phyloP scores from a whole-genome alignment of 495 filamentous ascomycete genomes.

The Aspergillus bridgeri region DNA sequence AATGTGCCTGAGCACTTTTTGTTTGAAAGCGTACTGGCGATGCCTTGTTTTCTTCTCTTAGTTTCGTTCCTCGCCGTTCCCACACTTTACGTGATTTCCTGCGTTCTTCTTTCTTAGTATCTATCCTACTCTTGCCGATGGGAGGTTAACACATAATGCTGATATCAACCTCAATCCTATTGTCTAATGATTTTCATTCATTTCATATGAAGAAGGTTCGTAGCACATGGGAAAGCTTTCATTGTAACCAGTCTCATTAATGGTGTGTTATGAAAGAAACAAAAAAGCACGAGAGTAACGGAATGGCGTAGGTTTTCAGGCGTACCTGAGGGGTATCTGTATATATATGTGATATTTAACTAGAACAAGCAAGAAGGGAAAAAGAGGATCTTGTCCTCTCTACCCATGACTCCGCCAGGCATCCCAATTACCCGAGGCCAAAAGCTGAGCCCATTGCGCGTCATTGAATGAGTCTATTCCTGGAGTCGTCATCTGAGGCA shows the following conservation, averaged over 20 bases:
- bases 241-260: too few relatives aligned
- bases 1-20: constrained; percentile 27
- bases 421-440: constrained; percentile 17
- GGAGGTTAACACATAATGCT: background rate
- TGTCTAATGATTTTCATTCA: background rate
- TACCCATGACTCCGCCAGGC: constrained; percentile 12
- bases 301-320: too few relatives aligned
- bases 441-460: constrained; percentile 37
- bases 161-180: background rate
- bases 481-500: constrained; percentile 21
- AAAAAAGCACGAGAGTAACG: too few relatives aligned
- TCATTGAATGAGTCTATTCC: constrained; percentile 27
- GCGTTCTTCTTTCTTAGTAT: background rate
- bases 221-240: too few relatives aligned
- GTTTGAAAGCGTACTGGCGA: background rate
- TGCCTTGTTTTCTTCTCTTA: background rate
- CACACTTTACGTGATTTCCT: background rate
- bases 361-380: background rate
- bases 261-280: too few relatives aligned
- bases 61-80: background rate
- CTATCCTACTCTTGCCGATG: background rate
- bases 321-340: too few relatives aligned
- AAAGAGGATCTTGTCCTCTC: background rate
- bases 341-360: background rate
- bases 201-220: background rate